These are phyloP conservation scores for Chrysanthemum lavandulifolium DNA, from an alignment of 129 eudicot species.

Conservation along the genomic window DNA sequence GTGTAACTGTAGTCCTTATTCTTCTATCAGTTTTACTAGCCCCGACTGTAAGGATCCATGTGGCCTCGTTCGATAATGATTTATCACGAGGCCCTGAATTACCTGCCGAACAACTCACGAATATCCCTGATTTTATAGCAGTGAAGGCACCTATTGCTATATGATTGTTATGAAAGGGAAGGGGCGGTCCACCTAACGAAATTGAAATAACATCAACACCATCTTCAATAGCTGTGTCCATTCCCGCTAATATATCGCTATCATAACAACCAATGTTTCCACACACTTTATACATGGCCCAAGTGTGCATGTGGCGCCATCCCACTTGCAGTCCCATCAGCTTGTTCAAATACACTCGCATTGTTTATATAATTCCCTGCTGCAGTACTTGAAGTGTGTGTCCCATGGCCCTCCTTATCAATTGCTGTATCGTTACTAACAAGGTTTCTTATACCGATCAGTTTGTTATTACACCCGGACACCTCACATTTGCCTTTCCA, in stretches of 20 bases:
- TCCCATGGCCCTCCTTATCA: no score
- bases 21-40: neutral
- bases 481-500: slow-evolving; percentile 7
- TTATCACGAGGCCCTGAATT: neutral
- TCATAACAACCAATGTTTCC: no score
- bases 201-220: neutral
- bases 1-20: no score
- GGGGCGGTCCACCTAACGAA: neutral
- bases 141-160: neutral
- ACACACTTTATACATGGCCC: neutral
- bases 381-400: no score
- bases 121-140: neutral
- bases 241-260: neutral
- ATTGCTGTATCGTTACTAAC: no score
- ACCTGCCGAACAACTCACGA: neutral
- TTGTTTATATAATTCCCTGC: neutral
- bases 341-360: neutral
- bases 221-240: neutral
- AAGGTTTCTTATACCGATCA: no score
- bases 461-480: neutral
- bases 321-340: neutral
- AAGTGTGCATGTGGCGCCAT: neutral
- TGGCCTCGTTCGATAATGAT: neutral
- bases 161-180: neutral
- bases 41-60: neutral